These are phyloP conservation scores for Colletotrichum sansevieriae DNA, from an alignment of 2,329 filamentous ascomycete genomes.

Conservation along the genomic window DNA sequence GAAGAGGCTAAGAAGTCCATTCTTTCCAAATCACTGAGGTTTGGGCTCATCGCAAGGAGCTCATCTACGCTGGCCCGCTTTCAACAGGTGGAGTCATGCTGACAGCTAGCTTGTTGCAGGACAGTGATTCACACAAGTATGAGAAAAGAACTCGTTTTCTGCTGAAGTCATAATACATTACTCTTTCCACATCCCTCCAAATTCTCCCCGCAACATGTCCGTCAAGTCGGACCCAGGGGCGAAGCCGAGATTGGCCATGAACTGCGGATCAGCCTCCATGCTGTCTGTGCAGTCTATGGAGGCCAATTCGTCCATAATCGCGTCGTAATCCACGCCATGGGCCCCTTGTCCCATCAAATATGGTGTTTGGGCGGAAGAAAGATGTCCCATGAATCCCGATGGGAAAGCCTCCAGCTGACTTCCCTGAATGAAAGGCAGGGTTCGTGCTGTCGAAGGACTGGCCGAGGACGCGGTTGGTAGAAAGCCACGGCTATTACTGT, in stretches of 20 bases:
- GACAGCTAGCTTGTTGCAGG: neutral
- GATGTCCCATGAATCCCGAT: conserved; percentile 34
- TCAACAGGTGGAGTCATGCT: neutral
- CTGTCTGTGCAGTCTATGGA: conserved; percentile 63
- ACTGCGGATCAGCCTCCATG: conserved; percentile 69
- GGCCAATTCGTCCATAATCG: conserved; percentile 65
- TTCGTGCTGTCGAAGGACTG: conserved; percentile 41
- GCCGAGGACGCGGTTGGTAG: conserved; percentile 32
- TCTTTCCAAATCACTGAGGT: neutral
- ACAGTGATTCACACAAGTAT: neutral
- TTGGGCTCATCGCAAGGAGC: conserved; percentile 6
- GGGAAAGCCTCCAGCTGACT: conserved; percentile 39
- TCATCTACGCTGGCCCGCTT: neutral
- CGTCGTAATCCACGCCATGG: conserved; percentile 61
- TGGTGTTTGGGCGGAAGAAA: conserved; percentile 44
- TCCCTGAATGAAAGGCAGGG: conserved; percentile 40
- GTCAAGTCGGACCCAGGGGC: conserved; percentile 71
- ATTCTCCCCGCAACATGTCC: conserved; percentile 60
- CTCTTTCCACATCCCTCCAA: conserved; percentile 46
- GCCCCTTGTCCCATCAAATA: conserved; percentile 43
- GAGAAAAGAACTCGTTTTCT: conserved; percentile 22
- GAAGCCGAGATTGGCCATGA: conserved; percentile 77
- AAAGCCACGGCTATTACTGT: conserved; percentile 6
- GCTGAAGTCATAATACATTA: conserved; percentile 36
- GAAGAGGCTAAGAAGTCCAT: conserved; percentile 20